phyloP scores from a whole-genome alignment of 2,329 filamentous ascomycete species.

The Penicillium griseofulvum region DNA sequence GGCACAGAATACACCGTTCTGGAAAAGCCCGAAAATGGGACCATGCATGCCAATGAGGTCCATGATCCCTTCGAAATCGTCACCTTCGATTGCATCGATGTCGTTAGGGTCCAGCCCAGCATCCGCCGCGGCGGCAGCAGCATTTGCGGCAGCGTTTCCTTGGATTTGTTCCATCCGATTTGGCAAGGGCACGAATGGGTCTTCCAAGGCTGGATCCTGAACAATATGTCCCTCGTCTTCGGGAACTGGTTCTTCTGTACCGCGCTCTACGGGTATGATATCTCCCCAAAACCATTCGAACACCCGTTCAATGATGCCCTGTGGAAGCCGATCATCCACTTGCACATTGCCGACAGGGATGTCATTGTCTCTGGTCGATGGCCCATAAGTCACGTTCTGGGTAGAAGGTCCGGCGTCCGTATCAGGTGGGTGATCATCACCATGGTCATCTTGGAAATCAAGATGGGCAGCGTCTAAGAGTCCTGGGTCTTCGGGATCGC shows the following conservation, averaged over 20 bases:
- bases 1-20: constrained; percentile 92
- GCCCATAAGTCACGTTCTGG: not conserved
- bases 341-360: constrained; percentile 2
- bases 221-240: constrained; percentile 61
- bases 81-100: constrained; percentile 59
- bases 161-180: constrained; percentile 24
- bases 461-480: not conserved
- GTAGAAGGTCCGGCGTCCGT: not conserved
- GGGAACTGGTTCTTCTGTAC: constrained; percentile 40
- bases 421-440: not conserved
- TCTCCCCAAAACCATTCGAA: constrained; percentile 49
- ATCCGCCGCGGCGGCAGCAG: constrained; percentile 36
- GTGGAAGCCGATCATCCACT: constrained; percentile 16
- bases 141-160: constrained; percentile 8
- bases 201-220: constrained; percentile 58
- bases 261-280: constrained; percentile 27
- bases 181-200: constrained; percentile 58
- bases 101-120: constrained; percentile 65
- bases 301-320: constrained; percentile 26
- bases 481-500: not conserved
- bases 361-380: not conserved
- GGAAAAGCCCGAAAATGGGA: constrained; percentile 81
- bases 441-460: not conserved
- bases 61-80: constrained; percentile 94
- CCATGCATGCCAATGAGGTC: constrained; percentile 96